phyloP scores from a whole-genome alignment of 2,329 filamentous ascomycete genomes.

The Pseudonectria foliicola region DNA sequence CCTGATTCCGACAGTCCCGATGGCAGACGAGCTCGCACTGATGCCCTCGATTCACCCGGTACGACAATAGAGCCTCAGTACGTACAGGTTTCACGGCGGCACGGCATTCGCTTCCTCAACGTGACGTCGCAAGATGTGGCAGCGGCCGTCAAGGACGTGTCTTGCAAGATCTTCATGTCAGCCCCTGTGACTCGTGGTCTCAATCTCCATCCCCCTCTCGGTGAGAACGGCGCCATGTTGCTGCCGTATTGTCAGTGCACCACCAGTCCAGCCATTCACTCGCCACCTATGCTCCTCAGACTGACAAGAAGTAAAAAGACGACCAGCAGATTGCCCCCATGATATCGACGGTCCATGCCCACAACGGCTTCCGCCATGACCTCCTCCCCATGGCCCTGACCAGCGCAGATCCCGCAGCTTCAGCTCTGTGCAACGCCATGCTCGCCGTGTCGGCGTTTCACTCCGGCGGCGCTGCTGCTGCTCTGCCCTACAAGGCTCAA shows the following conservation, averaged over 20 bases:
- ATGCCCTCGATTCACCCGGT: conserved; percentile 3
- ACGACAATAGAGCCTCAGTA: conserved; percentile 13
- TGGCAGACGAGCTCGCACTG: conserved; percentile 27
- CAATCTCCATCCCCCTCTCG: conserved; percentile 7
- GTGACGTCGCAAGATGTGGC: conserved; percentile 31
- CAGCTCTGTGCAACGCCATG: conserved; percentile 36
- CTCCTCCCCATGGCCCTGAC: conserved; percentile 39
- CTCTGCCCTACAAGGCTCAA: conserved; percentile 34
- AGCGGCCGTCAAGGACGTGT: background rate
- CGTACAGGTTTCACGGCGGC: conserved; percentile 18
- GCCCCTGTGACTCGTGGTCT: conserved; percentile 2
- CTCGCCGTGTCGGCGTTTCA: conserved; percentile 38
- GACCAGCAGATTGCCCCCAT: conserved; percentile 33
- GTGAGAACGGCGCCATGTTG: conserved; percentile 9
- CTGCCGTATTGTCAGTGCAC: conserved; percentile 18
- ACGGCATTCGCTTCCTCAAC: conserved; percentile 33
- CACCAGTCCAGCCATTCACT: too few species aligned
- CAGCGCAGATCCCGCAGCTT: conserved; percentile 24
- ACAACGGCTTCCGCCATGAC: conserved; percentile 39
- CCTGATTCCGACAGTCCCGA: conserved; percentile 34
- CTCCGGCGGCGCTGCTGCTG: conserved; percentile 30
- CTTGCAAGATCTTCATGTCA: background rate
- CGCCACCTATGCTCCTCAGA: too few species aligned
- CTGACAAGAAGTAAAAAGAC: conserved; percentile 22
- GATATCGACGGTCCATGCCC: conserved; percentile 39